phyloP scores from a whole-genome alignment of 129 eudicot genomes.

The Flaveria ramosissima region DNA sequence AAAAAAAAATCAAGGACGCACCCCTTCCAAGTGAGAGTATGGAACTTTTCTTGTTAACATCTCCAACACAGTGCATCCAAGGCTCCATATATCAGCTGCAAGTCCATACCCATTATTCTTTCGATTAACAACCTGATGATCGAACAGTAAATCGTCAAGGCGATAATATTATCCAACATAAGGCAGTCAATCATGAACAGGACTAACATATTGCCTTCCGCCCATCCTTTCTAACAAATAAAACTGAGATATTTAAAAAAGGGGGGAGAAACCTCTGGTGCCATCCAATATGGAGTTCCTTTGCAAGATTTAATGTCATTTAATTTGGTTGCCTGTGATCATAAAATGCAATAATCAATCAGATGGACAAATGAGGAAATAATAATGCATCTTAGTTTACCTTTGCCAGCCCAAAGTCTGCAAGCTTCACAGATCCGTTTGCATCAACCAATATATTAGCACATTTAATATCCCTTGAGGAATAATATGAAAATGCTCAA shows the following conservation, averaged over 20 bases:
- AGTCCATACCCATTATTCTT: conserved; percentile 51
- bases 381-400: conserved; percentile 32
- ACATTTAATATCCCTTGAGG: conserved; percentile 83
- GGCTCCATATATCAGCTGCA: conserved; percentile 94
- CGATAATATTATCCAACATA: not conserved
- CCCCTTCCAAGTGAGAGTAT: conserved; percentile 77
- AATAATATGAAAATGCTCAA: conserved; percentile 7
- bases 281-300: conserved; percentile 95
- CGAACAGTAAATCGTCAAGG: conserved; percentile 9
- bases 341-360: not conserved
- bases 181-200: not conserved
- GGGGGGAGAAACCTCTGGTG: conserved; percentile 67
- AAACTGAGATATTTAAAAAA: not conserved
- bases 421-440: conserved; percentile 80
- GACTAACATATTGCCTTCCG: not conserved
- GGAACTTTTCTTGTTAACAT: conserved; percentile 80
- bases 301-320: conserved; percentile 86
- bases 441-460: conserved; percentile 81
- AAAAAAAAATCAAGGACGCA: conserved; percentile 19
- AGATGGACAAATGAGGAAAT: conserved; percentile 2
- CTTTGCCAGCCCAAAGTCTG: conserved; percentile 95
- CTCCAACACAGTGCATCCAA: conserved; percentile 89
- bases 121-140: conserved; percentile 57
- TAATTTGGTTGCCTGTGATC: conserved; percentile 62
- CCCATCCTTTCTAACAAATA: not conserved